Percentiles rank a stretch among this genome's conserved stretches.
Evolutionary conservation across 139 green algal genomes (phyloP).

Genomic region (Chlamydomonas schloesseri): DNA sequence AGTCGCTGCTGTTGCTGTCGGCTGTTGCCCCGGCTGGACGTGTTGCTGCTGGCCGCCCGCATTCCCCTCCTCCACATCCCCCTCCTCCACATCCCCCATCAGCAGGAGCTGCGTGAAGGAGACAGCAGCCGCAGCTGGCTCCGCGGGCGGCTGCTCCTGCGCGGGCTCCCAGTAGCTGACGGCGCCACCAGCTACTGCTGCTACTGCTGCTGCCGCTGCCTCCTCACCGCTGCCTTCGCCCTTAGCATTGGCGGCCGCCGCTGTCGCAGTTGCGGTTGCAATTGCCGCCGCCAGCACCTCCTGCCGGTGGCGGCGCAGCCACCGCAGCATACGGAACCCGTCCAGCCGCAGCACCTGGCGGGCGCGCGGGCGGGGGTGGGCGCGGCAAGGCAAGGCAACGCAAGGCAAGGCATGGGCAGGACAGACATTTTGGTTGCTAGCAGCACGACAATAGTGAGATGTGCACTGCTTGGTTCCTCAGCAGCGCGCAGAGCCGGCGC

Average conservation of each 20-base stretch:
- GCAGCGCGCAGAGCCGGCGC: too few relatives aligned
- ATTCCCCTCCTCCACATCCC: not conserved
- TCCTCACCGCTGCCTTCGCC: not conserved
- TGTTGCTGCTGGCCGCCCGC: not conserved
- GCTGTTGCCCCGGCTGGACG: too few relatives aligned
- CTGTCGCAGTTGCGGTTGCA: not conserved
- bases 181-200: not conserved
- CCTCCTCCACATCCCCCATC: not conserved
- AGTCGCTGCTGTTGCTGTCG: too few relatives aligned
- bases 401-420: too few relatives aligned
- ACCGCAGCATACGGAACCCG: constrained; percentile 33
- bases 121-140: not conserved
- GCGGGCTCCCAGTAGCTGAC: too few relatives aligned
- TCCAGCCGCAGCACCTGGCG: constrained; percentile 17
- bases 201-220: not conserved
- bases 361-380: too few relatives aligned
- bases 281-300: not conserved
- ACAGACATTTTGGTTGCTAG: too few relatives aligned
- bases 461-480: too few relatives aligned
- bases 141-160: too few relatives aligned
- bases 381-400: too few relatives aligned
- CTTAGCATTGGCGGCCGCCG: not conserved
- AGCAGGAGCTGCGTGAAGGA: not conserved
- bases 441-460: too few relatives aligned
- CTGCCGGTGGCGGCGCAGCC: not conserved